phyloP scores from a whole-genome alignment of 163 green algal species.

The Prototheca wickerhamii region DNA sequence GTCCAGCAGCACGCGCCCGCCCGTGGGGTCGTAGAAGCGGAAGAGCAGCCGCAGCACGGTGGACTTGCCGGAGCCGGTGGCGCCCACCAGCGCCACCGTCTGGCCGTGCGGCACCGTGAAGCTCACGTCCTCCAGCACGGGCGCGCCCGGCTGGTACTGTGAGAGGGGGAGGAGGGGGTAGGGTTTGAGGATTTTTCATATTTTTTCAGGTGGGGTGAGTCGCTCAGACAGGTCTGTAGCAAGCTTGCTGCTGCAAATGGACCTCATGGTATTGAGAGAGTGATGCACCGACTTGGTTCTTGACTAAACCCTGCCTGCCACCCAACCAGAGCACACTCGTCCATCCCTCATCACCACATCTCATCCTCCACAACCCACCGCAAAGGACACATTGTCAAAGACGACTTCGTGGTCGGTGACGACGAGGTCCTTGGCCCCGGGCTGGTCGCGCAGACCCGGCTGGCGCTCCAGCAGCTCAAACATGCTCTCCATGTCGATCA shows the following conservation, averaged over 20 bases:
- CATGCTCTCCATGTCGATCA: conserved; percentile 78
- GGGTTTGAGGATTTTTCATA: neutral
- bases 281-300: no score
- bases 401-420: conserved; percentile 18
- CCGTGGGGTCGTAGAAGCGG: conserved; percentile 55
- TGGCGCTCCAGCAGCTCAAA: conserved; percentile 38
- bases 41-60: conserved; percentile 80
- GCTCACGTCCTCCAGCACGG: conserved; percentile 32
- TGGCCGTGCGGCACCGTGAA: conserved; percentile 29
- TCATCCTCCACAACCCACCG: conserved; percentile 1
- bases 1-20: conserved; percentile 45
- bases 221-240: no score
- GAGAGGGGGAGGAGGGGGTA: no score
- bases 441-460: conserved; percentile 28
- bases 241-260: no score
- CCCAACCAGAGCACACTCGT: no score
- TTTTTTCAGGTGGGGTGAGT: no score
- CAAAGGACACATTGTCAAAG: conserved; percentile 56
- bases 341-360: no score
- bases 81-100: conserved; percentile 49
- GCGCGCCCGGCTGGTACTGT: conserved; percentile 25
- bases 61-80: conserved; percentile 46
- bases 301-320: no score
- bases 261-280: no score
- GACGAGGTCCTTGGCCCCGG: conserved; percentile 33